A percentile compares a stretch with the other conserved stretches of the same genome.
Conservation (phyloP, 805 yeast species). For the Suhomyces vadensis region DNA sequence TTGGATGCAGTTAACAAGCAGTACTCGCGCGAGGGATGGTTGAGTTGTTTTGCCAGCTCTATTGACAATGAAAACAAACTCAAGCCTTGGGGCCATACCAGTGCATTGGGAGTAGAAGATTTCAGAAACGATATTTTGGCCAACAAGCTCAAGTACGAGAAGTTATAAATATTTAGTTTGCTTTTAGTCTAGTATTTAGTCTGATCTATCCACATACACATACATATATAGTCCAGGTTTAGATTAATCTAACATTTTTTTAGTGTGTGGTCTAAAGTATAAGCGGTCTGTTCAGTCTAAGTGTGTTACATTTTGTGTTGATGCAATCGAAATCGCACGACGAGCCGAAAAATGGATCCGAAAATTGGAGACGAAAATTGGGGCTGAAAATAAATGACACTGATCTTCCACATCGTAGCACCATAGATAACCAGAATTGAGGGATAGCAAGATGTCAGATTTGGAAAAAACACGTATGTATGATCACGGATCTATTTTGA, state of each 20-base stretch:
- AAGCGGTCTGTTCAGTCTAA: background rate
- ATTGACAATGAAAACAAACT: constrained; percentile 30
- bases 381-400: background rate
- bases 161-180: constrained; percentile 7
- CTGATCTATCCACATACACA: background rate
- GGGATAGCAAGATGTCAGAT: constrained; percentile 4
- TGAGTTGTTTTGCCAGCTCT: constrained; percentile 30
- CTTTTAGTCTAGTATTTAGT: too few relatives aligned
- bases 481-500: background rate
- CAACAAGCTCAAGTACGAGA: constrained; percentile 25
- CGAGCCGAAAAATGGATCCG: background rate
- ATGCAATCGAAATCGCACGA: constrained; percentile 2
- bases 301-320: constrained; percentile 3
- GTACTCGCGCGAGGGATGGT: constrained; percentile 31
- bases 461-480: constrained; percentile 8
- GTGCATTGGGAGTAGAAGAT: constrained; percentile 29
- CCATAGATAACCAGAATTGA: background rate
- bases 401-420: background rate
- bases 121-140: constrained; percentile 29
- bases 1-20: constrained; percentile 25
- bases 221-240: constrained; percentile 3
- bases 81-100: constrained; percentile 41
- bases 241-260: too few relatives aligned
- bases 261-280: too few relatives aligned
- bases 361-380: background rate